Evolutionary conservation across 2,329 filamentous ascomycete species (phyloP).

Genomic region (Fusarium sp.): DNA sequence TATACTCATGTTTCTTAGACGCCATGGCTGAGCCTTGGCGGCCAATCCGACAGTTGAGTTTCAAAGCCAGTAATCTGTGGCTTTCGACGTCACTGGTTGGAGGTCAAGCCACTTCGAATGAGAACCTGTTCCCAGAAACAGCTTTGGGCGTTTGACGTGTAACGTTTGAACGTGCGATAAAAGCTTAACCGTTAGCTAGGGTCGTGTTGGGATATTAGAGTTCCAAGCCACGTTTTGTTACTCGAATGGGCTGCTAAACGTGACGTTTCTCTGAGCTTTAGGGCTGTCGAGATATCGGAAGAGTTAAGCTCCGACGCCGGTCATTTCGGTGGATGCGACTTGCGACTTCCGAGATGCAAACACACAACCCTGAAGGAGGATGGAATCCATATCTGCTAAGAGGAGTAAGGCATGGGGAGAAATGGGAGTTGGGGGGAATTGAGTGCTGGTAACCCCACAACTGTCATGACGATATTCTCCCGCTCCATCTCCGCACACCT

Average conservation of each 20-base stretch:
- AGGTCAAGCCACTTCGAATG: conserved; percentile 1
- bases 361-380: neutral
- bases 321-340: neutral
- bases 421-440: neutral
- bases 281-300: neutral
- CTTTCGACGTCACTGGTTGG: neutral
- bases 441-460: conserved; percentile 2
- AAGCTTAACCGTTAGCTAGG: neutral
- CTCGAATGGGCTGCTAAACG: neutral
- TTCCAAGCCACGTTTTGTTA: neutral
- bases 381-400: no score
- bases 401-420: neutral
- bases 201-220: neutral
- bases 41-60: neutral
- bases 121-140: neutral
- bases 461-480: conserved; percentile 2
- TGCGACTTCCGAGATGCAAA: neutral
- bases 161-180: conserved; percentile 1
- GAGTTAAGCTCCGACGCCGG: neutral
- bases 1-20: neutral
- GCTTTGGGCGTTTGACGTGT: conserved; percentile 2
- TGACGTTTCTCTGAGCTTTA: neutral
- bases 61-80: conserved; percentile 13
- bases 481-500: conserved; percentile 13
- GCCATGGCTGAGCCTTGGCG: neutral